phyloP scores from a whole-genome alignment of 73 alveolate genomes.

The Tetrahymena borealis region DNA sequence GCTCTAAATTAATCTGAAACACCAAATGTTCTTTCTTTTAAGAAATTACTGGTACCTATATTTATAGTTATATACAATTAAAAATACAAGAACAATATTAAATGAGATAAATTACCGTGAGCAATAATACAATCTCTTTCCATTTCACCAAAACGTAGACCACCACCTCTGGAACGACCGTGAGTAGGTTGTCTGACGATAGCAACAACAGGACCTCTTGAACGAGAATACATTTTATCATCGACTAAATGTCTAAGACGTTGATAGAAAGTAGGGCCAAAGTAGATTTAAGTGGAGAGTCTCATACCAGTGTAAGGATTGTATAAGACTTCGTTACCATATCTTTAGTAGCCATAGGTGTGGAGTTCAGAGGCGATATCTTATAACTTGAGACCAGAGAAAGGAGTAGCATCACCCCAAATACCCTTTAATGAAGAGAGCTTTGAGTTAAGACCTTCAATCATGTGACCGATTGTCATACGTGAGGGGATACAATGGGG shows the following conservation, averaged over 20 bases:
- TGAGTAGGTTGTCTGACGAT: conserved; percentile 98
- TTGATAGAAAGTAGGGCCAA: conserved; percentile 99
- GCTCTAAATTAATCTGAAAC: conserved; percentile 94
- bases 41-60: conserved; percentile 53
- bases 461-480: conserved; percentile 99
- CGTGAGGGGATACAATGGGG: conserved; percentile 99
- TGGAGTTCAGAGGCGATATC: conserved; percentile 88
- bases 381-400: conserved; percentile 80
- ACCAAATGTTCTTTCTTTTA: conserved; percentile 95
- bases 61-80: not conserved
- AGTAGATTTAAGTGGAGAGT: conserved; percentile 85
- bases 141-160: conserved; percentile 99
- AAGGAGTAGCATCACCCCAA: conserved; percentile 98
- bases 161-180: conserved; percentile 99
- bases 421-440: conserved; percentile 87
- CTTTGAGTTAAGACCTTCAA: conserved; percentile 91
- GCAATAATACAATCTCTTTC: conserved; percentile 99
- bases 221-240: conserved; percentile 98
- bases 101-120: conserved; percentile 71
- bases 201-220: conserved; percentile 91
- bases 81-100: not conserved
- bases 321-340: conserved; percentile 96
- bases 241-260: conserved; percentile 99
- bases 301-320: conserved; percentile 97
- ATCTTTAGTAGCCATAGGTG: conserved; percentile 80